Conservation (phyloP, 495 filamentous ascomycete genomes). For the Aspergillus carlsbadensis region DNA sequence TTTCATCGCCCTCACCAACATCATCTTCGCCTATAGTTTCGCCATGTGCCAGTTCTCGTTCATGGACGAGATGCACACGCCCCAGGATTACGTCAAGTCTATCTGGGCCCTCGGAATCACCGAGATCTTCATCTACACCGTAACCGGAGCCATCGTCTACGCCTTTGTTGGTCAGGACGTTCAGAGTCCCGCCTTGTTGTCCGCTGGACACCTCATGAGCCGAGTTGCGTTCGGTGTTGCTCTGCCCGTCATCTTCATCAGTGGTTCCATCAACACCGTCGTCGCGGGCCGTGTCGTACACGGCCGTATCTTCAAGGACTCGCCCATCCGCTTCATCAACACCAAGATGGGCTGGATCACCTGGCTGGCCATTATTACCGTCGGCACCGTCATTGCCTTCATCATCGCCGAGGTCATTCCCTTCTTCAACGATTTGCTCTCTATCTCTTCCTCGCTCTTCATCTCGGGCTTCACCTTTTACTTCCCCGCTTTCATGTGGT, state of each 20-base stretch:
- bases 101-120: constrained; percentile 56
- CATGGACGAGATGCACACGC: constrained; percentile 72
- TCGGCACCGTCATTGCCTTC: constrained; percentile 59
- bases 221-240: constrained; percentile 73
- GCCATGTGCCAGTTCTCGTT: constrained; percentile 69
- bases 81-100: constrained; percentile 60
- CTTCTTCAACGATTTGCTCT: constrained; percentile 62
- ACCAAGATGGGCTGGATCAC: constrained; percentile 55
- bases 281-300: constrained; percentile 60
- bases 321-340: constrained; percentile 56
- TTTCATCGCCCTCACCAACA: constrained; percentile 67
- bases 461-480: constrained; percentile 66
- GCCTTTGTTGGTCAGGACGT: constrained; percentile 65
- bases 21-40: constrained; percentile 65
- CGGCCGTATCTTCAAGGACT: constrained; percentile 54
- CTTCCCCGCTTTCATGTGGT: constrained; percentile 65
- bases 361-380: constrained; percentile 54
- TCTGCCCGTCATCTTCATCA: constrained; percentile 69
- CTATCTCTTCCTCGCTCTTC: constrained; percentile 59
- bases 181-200: constrained; percentile 63
- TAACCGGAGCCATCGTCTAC: constrained; percentile 67
- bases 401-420: constrained; percentile 67
- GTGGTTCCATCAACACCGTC: constrained; percentile 60
- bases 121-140: constrained; percentile 64
- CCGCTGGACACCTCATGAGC: constrained; percentile 54